phyloP scores from a whole-genome alignment of 163 green algal genomes.

The Scenedesmus sp. region DNA sequence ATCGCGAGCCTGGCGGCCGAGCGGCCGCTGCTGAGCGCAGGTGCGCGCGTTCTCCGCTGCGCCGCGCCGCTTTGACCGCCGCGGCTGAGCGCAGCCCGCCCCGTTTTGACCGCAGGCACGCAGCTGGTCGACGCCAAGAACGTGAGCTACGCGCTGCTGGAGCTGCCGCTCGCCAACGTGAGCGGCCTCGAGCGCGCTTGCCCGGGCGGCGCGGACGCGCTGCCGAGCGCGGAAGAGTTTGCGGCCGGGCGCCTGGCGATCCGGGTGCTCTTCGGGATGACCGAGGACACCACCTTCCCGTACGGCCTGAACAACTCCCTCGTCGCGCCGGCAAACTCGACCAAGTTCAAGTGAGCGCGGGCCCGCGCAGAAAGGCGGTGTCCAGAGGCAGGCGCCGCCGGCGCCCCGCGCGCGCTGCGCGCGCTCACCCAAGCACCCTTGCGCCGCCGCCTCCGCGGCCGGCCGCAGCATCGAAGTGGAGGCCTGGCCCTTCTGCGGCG shows the following conservation, averaged over 20 bases:
- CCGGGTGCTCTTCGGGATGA: slow-evolving; percentile 1
- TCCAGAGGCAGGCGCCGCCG: no score
- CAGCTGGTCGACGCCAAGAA: slow-evolving; percentile 5
- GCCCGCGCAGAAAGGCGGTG: no score
- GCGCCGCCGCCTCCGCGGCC: no score
- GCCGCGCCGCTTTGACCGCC: no score
- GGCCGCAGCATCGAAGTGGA: no score
- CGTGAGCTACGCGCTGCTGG: slow-evolving; percentile 14
- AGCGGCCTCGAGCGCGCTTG: not conserved
- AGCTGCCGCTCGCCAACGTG: not conserved
- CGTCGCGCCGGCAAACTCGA: slow-evolving; percentile 6
- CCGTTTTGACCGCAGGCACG: no score
- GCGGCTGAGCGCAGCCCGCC: no score
- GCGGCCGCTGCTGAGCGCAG: no score
- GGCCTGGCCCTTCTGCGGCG: slow-evolving; percentile 34
- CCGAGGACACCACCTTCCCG: not conserved
- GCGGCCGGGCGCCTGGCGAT: slow-evolving; percentile 2
- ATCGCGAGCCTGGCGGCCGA: no score
- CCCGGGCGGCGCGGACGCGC: not conserved
- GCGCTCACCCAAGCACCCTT: no score
- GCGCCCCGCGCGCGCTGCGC: no score
- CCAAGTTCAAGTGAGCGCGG: slow-evolving; percentile 43
- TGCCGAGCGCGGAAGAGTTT: not conserved
- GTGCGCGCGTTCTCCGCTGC: no score
- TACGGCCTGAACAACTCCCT: slow-evolving; percentile 39